A percentile compares a stretch with the other conserved stretches of the same genome.
Evolutionary conservation across 495 filamentous ascomycete species (phyloP).

Genomic region (Podospora conica): DNA sequence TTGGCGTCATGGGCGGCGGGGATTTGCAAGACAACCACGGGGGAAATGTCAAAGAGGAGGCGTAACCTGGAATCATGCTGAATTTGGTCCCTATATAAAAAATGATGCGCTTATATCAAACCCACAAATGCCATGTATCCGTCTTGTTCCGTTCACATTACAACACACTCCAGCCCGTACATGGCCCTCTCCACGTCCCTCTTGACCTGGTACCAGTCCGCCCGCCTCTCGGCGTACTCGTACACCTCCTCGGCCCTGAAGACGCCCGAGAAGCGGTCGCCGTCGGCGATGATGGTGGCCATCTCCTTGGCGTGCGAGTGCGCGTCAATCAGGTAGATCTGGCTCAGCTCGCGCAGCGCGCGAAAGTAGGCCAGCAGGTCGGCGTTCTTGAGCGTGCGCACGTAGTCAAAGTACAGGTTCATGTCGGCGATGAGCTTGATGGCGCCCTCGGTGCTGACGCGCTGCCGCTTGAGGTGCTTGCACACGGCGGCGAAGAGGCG

Average conservation of each 20-base stretch:
- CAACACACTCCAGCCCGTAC: constrained; percentile 86
- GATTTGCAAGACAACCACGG: no score
- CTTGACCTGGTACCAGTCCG: constrained; percentile 89
- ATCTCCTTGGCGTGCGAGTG: constrained; percentile 90
- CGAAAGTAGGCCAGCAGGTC: constrained; percentile 84
- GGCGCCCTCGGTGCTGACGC: constrained; percentile 83
- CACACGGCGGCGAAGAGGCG: constrained; percentile 84
- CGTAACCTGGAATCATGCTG: not conserved
- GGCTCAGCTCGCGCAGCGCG: constrained; percentile 83
- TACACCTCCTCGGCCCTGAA: constrained; percentile 95
- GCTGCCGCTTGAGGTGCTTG: constrained; percentile 95
- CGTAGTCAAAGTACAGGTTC: constrained; percentile 85
- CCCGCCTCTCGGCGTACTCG: constrained; percentile 88
- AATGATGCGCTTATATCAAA: not conserved
- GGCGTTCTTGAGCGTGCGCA: constrained; percentile 71
- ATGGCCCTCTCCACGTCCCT: constrained; percentile 88
- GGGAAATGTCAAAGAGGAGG: not conserved
- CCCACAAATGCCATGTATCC: not conserved
- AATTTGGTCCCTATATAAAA: not conserved
- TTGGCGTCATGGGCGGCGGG: not conserved
- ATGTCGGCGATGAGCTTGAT: constrained; percentile 93
- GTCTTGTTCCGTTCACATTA: constrained; percentile 57
- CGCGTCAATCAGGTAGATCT: constrained; percentile 90
- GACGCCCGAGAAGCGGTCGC: constrained; percentile 80
- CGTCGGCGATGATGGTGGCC: constrained; percentile 89